Percentiles rank a stretch among this genome's conserved stretches.
Conservation (phyloP, 2,329 filamentous ascomycete genomes). For the Phaeosphaeria sp. region DNA sequence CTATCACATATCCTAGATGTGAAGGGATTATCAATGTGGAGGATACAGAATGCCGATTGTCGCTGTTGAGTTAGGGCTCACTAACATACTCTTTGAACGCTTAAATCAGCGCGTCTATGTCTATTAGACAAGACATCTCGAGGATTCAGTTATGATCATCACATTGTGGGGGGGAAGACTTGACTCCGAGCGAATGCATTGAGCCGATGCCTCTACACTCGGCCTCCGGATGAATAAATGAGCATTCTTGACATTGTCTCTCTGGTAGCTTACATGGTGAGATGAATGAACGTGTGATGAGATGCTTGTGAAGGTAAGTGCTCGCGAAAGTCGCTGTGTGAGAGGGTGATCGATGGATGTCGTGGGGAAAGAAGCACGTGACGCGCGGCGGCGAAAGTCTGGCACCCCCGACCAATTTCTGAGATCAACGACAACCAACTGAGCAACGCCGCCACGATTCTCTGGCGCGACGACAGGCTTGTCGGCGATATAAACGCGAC, state of each 20-base stretch:
- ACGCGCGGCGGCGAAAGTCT: slow-evolving; percentile 1
- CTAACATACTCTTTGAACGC: too few species aligned
- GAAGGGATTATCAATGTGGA: too few species aligned
- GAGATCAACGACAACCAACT: background rate
- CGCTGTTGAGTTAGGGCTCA: too few species aligned
- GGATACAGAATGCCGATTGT: too few species aligned
- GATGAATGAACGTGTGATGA: background rate
- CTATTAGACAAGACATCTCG: too few species aligned
- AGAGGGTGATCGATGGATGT: background rate
- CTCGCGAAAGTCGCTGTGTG: background rate
- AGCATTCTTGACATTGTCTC: too few species aligned
- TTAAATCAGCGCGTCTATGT: too few species aligned
- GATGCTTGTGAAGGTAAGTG: background rate
- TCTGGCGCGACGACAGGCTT: background rate
- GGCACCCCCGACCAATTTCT: background rate
- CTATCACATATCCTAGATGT: too few species aligned
- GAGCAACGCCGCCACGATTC: background rate
- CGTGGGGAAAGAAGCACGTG: background rate
- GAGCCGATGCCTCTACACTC: background rate
- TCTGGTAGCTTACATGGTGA: too few species aligned
- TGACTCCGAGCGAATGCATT: background rate
- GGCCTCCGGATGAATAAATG: background rate
- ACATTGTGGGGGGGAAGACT: background rate
- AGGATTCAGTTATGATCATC: background rate
- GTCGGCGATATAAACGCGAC: background rate